These are phyloP conservation scores for Euclidium syriacum DNA, from an alignment of 345 rosid genomes.

Conservation along the genomic window DNA sequence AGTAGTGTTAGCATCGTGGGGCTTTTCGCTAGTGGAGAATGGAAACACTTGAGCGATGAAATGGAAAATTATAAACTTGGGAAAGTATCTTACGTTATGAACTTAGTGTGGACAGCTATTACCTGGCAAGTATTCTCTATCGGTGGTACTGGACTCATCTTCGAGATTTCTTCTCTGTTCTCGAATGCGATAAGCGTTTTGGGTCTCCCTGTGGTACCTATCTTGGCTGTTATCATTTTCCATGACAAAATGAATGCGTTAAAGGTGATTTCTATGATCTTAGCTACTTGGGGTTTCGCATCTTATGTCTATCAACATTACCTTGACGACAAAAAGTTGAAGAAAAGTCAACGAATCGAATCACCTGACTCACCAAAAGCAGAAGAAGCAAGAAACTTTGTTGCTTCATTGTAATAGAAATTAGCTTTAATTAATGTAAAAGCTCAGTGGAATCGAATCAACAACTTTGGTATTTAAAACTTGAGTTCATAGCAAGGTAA, in stretches of 20 bases:
- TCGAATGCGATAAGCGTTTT: slow-evolving; percentile 48
- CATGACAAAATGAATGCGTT: slow-evolving; percentile 59
- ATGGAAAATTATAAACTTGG: slow-evolving; percentile 49
- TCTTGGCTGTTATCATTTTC: slow-evolving; percentile 55
- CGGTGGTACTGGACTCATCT: slow-evolving; percentile 49
- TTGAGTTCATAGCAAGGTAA: slow-evolving; percentile 7
- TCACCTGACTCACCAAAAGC: slow-evolving; percentile 3
- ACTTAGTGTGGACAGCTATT: slow-evolving; percentile 41
- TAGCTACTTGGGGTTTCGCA: slow-evolving; percentile 64
- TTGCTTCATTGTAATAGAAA: slow-evolving; percentile 19
- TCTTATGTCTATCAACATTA: slow-evolving; percentile 37
- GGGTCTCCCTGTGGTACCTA: slow-evolving; percentile 59
- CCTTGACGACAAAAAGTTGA: slow-evolving; percentile 26
- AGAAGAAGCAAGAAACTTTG: not conserved
- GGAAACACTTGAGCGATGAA: slow-evolving; percentile 35
- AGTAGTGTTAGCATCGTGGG: slow-evolving; percentile 34
- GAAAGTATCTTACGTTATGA: slow-evolving; percentile 49
- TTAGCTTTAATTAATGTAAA: not conserved
- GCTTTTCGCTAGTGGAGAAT: slow-evolving; percentile 52
- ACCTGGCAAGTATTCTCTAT: slow-evolving; percentile 44
- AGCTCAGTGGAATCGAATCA: not conserved
- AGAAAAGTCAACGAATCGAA: slow-evolving; percentile 11
- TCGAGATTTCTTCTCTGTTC: slow-evolving; percentile 58
- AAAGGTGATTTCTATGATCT: slow-evolving; percentile 52
- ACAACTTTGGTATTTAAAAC: not conserved